A percentile compares a stretch with the other conserved stretches of the same genome.
Conservation (phyloP, 73 alveolate species). For the Durusdinium trenchii region DNA sequence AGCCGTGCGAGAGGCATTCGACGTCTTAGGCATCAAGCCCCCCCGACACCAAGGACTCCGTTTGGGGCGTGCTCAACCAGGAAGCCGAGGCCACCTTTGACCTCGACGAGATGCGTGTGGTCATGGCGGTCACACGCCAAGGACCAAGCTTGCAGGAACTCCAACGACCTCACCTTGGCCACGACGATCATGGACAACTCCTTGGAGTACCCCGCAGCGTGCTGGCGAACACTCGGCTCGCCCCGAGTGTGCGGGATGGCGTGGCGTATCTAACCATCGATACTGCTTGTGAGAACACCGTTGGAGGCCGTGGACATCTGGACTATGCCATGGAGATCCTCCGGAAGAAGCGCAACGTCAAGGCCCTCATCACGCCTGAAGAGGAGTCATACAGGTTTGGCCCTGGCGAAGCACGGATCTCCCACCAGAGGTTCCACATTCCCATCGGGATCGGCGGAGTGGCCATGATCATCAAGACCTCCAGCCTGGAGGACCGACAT, state of each 20-base stretch:
- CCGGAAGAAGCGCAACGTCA: neutral
- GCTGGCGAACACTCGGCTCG: neutral
- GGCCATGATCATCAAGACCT: neutral
- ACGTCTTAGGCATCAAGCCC: too few species aligned
- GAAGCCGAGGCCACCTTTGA: neutral
- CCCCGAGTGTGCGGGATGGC: neutral
- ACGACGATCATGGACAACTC: too few species aligned
- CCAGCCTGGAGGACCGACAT: neutral
- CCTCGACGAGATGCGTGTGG: neutral
- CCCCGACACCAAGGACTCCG: neutral
- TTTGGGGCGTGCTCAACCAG: neutral
- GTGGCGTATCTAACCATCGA: neutral
- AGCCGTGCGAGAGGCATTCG: too few species aligned
- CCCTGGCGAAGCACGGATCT: neutral
- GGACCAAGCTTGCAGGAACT: neutral
- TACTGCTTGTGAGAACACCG: constrained; percentile 40
- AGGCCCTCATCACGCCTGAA: neutral
- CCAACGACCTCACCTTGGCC: too few species aligned
- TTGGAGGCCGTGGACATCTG: neutral
- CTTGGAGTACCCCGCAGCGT: neutral
- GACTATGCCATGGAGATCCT: neutral
- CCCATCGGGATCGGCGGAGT: neutral
- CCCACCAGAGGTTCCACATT: neutral
- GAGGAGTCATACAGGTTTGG: neutral
- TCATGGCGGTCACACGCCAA: neutral